Conservation (phyloP, 768 basidiomycete genomes). For the Pleurotus pulmonarius region DNA sequence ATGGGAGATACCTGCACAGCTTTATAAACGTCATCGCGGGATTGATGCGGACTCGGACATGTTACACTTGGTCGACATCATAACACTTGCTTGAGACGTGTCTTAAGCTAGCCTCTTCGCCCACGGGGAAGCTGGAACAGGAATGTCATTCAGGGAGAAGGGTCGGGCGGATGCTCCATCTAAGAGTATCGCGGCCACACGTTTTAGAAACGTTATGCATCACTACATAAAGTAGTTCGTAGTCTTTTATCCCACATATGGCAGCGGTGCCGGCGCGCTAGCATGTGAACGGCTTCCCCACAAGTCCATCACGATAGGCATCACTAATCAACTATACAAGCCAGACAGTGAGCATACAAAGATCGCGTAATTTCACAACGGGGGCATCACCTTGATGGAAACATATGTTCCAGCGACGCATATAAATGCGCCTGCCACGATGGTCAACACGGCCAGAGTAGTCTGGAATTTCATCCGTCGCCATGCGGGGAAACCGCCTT, state of each 20-base stretch:
- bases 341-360: slow-evolving; percentile 1
- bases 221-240: no score
- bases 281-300: slow-evolving; percentile 46
- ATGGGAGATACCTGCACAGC: background rate
- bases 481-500: slow-evolving; percentile 30
- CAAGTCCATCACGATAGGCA: slow-evolving; percentile 36
- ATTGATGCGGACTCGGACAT: background rate
- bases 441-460: slow-evolving; percentile 35
- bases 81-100: background rate
- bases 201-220: no score
- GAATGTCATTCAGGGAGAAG: no score
- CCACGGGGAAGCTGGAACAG: no score
- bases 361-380: background rate
- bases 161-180: no score
- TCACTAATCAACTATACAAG: slow-evolving; percentile 37
- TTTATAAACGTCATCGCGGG: no score
- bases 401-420: slow-evolving; percentile 52
- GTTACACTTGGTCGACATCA: background rate
- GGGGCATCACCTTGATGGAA: slow-evolving; percentile 39
- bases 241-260: no score
- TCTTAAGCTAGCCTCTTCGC: background rate
- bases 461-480: slow-evolving; percentile 28
- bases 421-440: slow-evolving; percentile 46
- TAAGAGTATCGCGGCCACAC: no score
- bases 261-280: background rate